Conservation (phyloP, 1,284 basidiomycete species). For the Athelia sp. region DNA sequence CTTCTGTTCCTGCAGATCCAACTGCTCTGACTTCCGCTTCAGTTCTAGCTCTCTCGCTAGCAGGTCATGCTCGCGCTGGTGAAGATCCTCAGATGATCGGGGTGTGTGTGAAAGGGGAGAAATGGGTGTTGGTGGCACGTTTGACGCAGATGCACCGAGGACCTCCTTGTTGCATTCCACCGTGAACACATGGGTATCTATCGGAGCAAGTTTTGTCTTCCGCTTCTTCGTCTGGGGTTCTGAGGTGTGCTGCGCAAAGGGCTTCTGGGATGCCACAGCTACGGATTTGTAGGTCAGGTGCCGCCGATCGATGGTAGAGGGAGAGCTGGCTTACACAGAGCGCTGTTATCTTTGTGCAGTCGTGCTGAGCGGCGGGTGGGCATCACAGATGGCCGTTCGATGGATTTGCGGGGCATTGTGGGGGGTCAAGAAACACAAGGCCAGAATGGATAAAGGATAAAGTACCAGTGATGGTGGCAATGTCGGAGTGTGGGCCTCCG, state of each 20-base stretch:
- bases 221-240: neutral
- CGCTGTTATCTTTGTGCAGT: too few species aligned
- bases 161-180: neutral
- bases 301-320: too few species aligned
- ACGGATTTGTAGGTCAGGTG: too few species aligned
- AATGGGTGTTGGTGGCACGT: conserved; percentile 15
- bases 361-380: too few species aligned
- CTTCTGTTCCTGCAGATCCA: conserved; percentile 38
- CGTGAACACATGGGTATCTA: neutral
- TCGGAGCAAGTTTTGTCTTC: neutral
- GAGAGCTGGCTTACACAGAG: too few species aligned
- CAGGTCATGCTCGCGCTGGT: conserved; percentile 33
- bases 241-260: neutral
- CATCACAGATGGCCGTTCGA: too few species aligned
- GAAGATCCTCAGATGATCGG: conserved; percentile 33
- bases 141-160: neutral
- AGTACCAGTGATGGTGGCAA: too few species aligned
- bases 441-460: too few species aligned
- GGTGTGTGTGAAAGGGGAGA: conserved; percentile 21
- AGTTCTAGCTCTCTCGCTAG: conserved; percentile 30
- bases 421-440: too few species aligned
- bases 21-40: conserved; percentile 25
- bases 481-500: too few species aligned
- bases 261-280: too few species aligned
- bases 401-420: too few species aligned